Evolutionary conservation across 495 filamentous ascomycete genomes (phyloP).

Genomic region (Apodospora peruviana): DNA sequence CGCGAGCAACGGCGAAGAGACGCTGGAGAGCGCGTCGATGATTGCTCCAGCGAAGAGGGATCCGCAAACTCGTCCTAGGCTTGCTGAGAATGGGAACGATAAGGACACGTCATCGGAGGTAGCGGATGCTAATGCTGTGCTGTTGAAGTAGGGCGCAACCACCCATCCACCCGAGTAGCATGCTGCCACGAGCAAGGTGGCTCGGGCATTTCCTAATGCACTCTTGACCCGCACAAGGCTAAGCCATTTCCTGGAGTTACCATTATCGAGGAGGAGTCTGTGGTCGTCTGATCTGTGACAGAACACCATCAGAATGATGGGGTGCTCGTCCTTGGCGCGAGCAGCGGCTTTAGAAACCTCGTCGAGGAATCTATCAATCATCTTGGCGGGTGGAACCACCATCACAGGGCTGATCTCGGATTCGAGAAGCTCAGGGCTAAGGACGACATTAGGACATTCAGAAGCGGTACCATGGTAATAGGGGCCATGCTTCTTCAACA

Average conservation of each 20-base stretch:
- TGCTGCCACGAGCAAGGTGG: not conserved
- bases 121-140: not conserved
- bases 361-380: slow-evolving; percentile 5
- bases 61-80: not conserved
- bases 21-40: not conserved
- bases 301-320: slow-evolving; percentile 1
- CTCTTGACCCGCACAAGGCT: not conserved
- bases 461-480: slow-evolving; percentile 2
- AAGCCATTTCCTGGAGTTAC: not conserved
- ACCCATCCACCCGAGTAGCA: slow-evolving; percentile 1
- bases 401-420: slow-evolving; percentile 5
- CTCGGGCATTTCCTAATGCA: not conserved
- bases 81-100: not conserved
- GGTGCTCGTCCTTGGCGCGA: slow-evolving; percentile 1
- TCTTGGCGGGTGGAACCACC: slow-evolving; percentile 3
- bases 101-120: not conserved
- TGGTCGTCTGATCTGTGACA: not conserved
- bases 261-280: not conserved
- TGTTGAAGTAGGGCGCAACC: not conserved
- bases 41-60: not conserved
- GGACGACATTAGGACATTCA: slow-evolving; percentile 1
- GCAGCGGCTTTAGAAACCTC: not conserved
- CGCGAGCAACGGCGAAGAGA: not conserved
- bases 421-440: slow-evolving; percentile 4
- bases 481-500: slow-evolving; percentile 1